Evolutionary conservation across 2,329 filamentous ascomycete species (phyloP).

Genomic region (Penicillium sp.): DNA sequence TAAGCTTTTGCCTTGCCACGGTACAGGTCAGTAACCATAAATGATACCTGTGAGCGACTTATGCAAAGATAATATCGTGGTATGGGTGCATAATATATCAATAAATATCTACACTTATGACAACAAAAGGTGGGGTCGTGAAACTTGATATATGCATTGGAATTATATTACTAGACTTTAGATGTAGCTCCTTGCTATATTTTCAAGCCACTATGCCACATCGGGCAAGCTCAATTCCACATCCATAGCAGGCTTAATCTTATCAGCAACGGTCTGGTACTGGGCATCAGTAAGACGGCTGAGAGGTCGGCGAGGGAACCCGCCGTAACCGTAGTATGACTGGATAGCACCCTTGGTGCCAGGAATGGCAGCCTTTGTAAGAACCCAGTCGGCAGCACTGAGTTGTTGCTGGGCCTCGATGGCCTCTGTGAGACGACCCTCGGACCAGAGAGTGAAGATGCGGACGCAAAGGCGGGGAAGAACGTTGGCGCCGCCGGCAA

Average conservation of each 20-base stretch:
- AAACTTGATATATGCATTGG: conserved; percentile 1
- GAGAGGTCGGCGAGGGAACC: conserved; percentile 67
- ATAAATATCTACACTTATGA: not conserved
- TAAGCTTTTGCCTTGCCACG: not conserved
- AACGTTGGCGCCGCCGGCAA: conserved; percentile 84
- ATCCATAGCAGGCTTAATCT: conserved; percentile 39
- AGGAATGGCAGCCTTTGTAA: conserved; percentile 80
- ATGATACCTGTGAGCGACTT: not conserved
- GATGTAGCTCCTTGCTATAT: not conserved
- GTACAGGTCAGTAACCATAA: not conserved
- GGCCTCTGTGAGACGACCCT: conserved; percentile 75
- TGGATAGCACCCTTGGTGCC: conserved; percentile 84
- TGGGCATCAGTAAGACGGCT: conserved; percentile 34
- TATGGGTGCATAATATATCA: no score
- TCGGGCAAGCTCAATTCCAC: conserved; percentile 39
- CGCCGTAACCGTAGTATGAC: conserved; percentile 80
- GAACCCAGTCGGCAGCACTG: conserved; percentile 76
- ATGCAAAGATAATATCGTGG: not conserved
- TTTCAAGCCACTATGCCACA: conserved; percentile 29
- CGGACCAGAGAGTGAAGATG: conserved; percentile 74
- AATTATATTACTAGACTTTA: conserved; percentile 3
- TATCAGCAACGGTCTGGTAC: conserved; percentile 32
- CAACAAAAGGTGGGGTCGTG: not conserved
- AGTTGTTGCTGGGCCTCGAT: conserved; percentile 73
- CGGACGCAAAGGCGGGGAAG: conserved; percentile 79